Evolutionary conservation across 768 basidiomycete genomes (phyloP).

Genomic region (Xerocomellus amylosporus): DNA sequence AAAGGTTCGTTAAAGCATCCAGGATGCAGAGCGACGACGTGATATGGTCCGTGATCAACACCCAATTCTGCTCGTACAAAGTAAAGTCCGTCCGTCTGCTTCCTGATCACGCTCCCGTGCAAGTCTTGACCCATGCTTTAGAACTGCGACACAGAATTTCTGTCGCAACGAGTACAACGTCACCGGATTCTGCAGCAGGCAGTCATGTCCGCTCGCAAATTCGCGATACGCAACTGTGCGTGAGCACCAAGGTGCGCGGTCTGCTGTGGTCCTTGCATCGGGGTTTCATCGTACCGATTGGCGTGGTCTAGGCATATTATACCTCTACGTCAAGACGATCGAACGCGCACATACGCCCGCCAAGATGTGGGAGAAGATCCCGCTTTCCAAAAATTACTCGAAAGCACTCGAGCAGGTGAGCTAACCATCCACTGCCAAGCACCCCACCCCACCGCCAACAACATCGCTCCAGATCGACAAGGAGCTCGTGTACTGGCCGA

Average conservation of each 20-base stretch:
- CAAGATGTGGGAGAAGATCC: slow-evolving; percentile 97
- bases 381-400: slow-evolving; percentile 89
- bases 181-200: slow-evolving; percentile 90
- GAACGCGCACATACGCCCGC: slow-evolving; percentile 96
- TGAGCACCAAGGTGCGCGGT: slow-evolving; percentile 80
- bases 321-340: slow-evolving; percentile 96
- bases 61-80: slow-evolving; percentile 98
- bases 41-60: slow-evolving; percentile 95
- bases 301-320: slow-evolving; percentile 61
- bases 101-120: not conserved
- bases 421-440: not conserved
- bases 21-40: slow-evolving; percentile 94
- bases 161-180: slow-evolving; percentile 99
- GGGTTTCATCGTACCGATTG: not conserved
- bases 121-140: slow-evolving; percentile 32
- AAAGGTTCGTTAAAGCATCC: not conserved
- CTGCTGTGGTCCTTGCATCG: not conserved
- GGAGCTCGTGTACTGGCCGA: slow-evolving; percentile 97
- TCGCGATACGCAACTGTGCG: slow-evolving; percentile 97
- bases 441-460: not conserved
- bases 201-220: slow-evolving; percentile 97
- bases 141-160: slow-evolving; percentile 95
- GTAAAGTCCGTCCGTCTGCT: slow-evolving; percentile 80
- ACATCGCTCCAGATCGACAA: slow-evolving; percentile 71
- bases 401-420: slow-evolving; percentile 92